These are phyloP conservation scores for Saccharum spontaneum DNA, from an alignment of 176 grass and related monocot species.

Conservation along the genomic window DNA sequence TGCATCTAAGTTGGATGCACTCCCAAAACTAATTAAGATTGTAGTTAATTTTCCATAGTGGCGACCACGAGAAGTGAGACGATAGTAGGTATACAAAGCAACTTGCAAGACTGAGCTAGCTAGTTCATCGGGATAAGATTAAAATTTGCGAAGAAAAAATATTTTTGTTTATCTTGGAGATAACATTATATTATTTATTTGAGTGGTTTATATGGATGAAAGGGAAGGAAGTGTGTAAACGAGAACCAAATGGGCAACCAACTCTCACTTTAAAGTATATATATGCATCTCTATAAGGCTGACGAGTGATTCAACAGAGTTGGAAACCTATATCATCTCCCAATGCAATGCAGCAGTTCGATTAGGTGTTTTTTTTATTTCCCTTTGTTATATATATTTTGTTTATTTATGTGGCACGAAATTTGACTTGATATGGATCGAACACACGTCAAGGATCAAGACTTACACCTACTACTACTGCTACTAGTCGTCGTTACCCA, in stretches of 20 bases:
- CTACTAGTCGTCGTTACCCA: constrained; percentile 2
- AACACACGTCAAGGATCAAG: constrained; percentile 37
- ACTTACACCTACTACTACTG: constrained; percentile 33
- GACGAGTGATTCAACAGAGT: background rate
- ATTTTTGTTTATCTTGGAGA: background rate
- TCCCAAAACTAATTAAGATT: background rate
- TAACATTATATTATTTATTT: background rate
- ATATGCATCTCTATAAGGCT: no score
- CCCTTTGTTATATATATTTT: background rate
- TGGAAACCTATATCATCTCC: background rate
- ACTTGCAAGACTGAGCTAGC: background rate
- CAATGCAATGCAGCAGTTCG: background rate
- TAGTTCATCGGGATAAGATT: background rate
- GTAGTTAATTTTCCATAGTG: background rate
- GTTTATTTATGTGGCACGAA: background rate
- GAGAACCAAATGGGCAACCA: background rate
- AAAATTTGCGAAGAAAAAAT: background rate
- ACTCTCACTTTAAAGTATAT: background rate
- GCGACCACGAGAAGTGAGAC: background rate
- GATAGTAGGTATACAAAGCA: background rate
- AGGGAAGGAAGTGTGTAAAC: background rate
- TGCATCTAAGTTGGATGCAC: background rate
- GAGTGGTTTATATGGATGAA: background rate
- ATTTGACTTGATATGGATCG: constrained; percentile 8
- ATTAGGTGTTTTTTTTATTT: background rate